Evolutionary conservation across 2,329 filamentous ascomycete species (phyloP).

Genomic region (Fusarium robinianum): DNA sequence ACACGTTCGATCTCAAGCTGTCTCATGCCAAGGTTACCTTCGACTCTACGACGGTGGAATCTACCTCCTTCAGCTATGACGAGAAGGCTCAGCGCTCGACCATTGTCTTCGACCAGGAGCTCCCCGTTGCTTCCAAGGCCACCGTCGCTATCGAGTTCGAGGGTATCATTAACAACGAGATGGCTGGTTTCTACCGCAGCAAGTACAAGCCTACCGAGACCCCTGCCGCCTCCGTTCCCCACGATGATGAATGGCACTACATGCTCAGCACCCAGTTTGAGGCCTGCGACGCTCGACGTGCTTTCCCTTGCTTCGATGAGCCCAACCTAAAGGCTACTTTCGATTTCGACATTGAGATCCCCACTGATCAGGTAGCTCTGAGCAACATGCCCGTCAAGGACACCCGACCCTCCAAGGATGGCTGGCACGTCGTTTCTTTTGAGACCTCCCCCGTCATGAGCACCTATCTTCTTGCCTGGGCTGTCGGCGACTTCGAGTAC

Average conservation of each 20-base stretch:
- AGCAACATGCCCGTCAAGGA: conserved; percentile 95
- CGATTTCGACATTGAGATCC: conserved; percentile 90
- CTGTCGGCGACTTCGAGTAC: conserved; percentile 95
- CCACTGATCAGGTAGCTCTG: conserved; percentile 82
- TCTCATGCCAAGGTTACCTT: conserved; percentile 64
- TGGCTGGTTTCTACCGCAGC: conserved; percentile 92
- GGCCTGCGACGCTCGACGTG: conserved; percentile 89
- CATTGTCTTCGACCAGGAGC: conserved; percentile 73
- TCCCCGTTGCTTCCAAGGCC: conserved; percentile 70
- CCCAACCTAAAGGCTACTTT: conserved; percentile 96
- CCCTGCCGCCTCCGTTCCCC: conserved; percentile 76
- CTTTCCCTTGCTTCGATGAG: conserved; percentile 98
- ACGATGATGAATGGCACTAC: conserved; percentile 67
- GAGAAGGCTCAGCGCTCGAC: conserved; percentile 82
- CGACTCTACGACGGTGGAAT: conserved; percentile 60
- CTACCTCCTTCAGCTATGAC: conserved; percentile 77
- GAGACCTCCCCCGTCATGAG: conserved; percentile 89
- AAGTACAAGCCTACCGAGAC: conserved; percentile 84
- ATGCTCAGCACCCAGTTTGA: conserved; percentile 98
- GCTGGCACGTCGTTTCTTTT: conserved; percentile 76
- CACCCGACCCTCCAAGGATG: conserved; percentile 60
- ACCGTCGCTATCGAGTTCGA: conserved; percentile 73
- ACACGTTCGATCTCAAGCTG: conserved; percentile 82
- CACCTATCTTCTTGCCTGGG: conserved; percentile 90
- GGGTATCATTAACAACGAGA: conserved; percentile 84